These are phyloP conservation scores for Ophiostoma piceae DNA, from an alignment of 2,329 filamentous ascomycete species.

Conservation along the genomic window DNA sequence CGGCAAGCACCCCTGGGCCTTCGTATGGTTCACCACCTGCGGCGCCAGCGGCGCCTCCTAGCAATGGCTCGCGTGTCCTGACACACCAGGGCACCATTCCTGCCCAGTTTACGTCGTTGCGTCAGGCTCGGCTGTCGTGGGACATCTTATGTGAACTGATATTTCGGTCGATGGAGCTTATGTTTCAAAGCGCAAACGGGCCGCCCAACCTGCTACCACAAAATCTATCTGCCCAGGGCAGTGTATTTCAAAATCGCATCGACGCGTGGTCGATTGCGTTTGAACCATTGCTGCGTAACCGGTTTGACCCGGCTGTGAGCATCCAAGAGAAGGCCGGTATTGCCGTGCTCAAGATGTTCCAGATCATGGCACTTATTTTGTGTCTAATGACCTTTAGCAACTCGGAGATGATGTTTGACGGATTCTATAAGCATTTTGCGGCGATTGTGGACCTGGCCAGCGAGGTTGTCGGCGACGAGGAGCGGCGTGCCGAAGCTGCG, in stretches of 20 bases:
- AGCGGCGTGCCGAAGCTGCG: slow-evolving; percentile 45
- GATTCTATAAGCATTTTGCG: slow-evolving; percentile 48
- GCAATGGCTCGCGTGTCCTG: slow-evolving; percentile 41
- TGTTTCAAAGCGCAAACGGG: slow-evolving; percentile 45
- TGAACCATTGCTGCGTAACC: slow-evolving; percentile 48
- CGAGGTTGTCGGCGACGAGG: slow-evolving; percentile 56
- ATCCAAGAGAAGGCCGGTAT: slow-evolving; percentile 56
- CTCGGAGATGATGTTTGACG: slow-evolving; percentile 54
- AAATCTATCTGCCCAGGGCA: slow-evolving; percentile 44
- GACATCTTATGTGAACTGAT: slow-evolving; percentile 53
- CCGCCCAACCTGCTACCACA: slow-evolving; percentile 50
- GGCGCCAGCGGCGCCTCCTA: slow-evolving; percentile 33
- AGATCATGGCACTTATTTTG: slow-evolving; percentile 53
- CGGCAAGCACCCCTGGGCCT: slow-evolving; percentile 17
- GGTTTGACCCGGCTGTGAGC: slow-evolving; percentile 45
- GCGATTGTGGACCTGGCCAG: slow-evolving; percentile 52
- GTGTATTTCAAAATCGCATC: slow-evolving; percentile 46
- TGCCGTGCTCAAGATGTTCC: slow-evolving; percentile 57
- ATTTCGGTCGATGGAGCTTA: slow-evolving; percentile 54
- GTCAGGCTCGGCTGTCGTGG: slow-evolving; percentile 53
- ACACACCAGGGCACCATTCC: slow-evolving; percentile 39
- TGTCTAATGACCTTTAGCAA: slow-evolving; percentile 58
- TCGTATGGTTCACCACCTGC: slow-evolving; percentile 26
- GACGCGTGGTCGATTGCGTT: slow-evolving; percentile 53
- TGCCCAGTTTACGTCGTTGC: slow-evolving; percentile 44